A percentile compares a stretch with the other conserved stretches of the same genome.
These are phyloP conservation scores for Pterocarpus santalinus DNA, from an alignment of 306 rosid genomes.

Conservation along the genomic window DNA sequence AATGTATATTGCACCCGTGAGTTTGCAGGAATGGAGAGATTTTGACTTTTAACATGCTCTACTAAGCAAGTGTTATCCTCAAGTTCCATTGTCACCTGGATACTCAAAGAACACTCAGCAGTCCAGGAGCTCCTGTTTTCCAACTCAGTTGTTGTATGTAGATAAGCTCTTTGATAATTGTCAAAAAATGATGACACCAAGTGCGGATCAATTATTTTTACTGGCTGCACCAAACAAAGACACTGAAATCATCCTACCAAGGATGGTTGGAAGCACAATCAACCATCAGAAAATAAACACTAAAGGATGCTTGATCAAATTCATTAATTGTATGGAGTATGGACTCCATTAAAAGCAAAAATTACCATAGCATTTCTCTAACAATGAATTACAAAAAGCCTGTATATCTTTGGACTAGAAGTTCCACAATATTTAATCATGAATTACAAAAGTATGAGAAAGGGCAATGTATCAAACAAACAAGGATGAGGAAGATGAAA, in stretches of 20 bases:
- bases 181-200: slow-evolving; percentile 88
- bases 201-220: slow-evolving; percentile 92
- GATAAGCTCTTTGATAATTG: slow-evolving; percentile 76
- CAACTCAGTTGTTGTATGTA: slow-evolving; percentile 80
- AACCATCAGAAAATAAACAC: slow-evolving; percentile 25
- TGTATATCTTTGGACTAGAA: slow-evolving; percentile 27
- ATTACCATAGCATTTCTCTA: slow-evolving; percentile 15
- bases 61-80: slow-evolving; percentile 70
- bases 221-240: slow-evolving; percentile 80
- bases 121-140: slow-evolving; percentile 76
- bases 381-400: slow-evolving; percentile 14
- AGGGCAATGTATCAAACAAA: not conserved
- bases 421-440: slow-evolving; percentile 38
- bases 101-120: slow-evolving; percentile 83
- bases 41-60: slow-evolving; percentile 81
- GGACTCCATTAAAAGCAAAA: slow-evolving; percentile 35
- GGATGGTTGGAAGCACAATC: slow-evolving; percentile 41
- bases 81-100: slow-evolving; percentile 79
- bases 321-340: slow-evolving; percentile 20
- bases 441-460: slow-evolving; percentile 8
- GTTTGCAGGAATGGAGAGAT: slow-evolving; percentile 71
- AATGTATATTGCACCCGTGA: slow-evolving; percentile 74
- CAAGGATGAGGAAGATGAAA: not conserved
- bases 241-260: slow-evolving; percentile 41
- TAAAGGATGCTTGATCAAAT: slow-evolving; percentile 31